phyloP scores from a whole-genome alignment of 441 rosid species.

The Cnidoscolus chayamansa region DNA sequence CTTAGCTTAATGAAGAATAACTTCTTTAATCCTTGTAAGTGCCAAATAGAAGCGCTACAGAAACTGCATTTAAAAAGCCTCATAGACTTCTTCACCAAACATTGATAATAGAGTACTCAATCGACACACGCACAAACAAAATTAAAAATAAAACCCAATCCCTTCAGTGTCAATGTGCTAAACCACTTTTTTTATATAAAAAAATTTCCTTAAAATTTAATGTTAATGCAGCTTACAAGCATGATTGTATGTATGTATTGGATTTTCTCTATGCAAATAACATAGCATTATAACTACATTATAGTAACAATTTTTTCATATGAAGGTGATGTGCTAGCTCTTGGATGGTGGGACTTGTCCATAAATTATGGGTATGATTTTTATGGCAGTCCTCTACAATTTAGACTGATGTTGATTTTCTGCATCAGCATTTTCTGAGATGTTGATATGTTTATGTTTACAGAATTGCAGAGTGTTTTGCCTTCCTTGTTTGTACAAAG shows the following conservation, averaged over 20 bases:
- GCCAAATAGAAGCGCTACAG: background rate
- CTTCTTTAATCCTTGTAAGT: background rate
- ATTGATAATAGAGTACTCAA: background rate
- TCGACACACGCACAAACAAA: background rate
- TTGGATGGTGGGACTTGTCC: slow-evolving; percentile 97
- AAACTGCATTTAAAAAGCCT: background rate
- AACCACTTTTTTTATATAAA: background rate
- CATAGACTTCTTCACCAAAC: background rate
- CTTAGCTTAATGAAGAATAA: background rate
- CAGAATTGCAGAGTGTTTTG: slow-evolving; percentile 94
- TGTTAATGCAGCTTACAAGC: background rate
- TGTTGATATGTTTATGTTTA: slow-evolving; percentile 22
- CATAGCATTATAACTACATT: background rate
- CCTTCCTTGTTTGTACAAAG: slow-evolving; percentile 88
- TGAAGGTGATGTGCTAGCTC: slow-evolving; percentile 79
- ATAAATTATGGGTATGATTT: slow-evolving; percentile 75
- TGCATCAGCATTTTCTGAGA: slow-evolving; percentile 12
- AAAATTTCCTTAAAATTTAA: background rate
- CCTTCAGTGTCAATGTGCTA: background rate
- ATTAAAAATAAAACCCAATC: background rate
- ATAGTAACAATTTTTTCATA: background rate
- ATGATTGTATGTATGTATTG: background rate
- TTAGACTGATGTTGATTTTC: slow-evolving; percentile 9
- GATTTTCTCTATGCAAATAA: background rate
- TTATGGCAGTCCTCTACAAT: slow-evolving; percentile 11